A percentile compares a stretch with the other conserved stretches of the same genome.
Evolutionary conservation across 2,329 filamentous ascomycete species (phyloP).

Genomic region (Monilinia fructigena): DNA sequence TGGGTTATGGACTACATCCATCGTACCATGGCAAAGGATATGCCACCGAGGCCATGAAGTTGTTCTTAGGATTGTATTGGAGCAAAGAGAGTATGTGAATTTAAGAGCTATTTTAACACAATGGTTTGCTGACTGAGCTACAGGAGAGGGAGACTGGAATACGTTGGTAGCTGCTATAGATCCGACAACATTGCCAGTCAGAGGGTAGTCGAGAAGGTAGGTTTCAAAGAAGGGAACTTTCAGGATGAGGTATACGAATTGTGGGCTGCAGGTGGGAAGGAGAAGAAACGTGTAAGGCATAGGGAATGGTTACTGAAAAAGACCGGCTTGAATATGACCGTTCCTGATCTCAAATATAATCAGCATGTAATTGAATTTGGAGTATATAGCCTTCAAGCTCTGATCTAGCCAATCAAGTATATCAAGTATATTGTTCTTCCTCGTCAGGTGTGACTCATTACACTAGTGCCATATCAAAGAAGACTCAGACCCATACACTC

Average conservation of each 20-base stretch:
- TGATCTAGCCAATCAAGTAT: neutral
- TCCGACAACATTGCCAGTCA: conserved; percentile 30
- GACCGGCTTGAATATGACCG: neutral
- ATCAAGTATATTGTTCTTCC: neutral
- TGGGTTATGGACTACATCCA: conserved; percentile 29
- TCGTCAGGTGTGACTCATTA: neutral
- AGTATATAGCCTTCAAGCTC: neutral
- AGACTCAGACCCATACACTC: neutral
- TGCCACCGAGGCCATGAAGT: conserved; percentile 28
- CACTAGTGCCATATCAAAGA: neutral
- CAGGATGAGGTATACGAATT: conserved; percentile 21
- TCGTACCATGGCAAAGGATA: conserved; percentile 28
- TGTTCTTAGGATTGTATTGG: conserved; percentile 26
- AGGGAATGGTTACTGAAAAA: conserved; percentile 13
- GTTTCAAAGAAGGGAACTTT: conserved; percentile 28
- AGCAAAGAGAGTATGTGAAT: conserved; percentile 16
- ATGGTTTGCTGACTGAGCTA: neutral
- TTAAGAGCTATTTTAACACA: neutral
- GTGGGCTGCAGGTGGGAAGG: neutral
- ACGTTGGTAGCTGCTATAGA: conserved; percentile 25
- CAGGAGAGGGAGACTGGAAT: conserved; percentile 23
- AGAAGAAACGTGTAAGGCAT: conserved; percentile 10
- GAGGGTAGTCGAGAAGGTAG: conserved; percentile 30
- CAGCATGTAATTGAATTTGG: neutral
- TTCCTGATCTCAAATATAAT: neutral